Percentiles rank a stretch among this genome's conserved stretches.
Evolutionary conservation across 1,139 yeast genomes (phyloP).

Genomic region (Pneumocystis wakefieldiae): DNA sequence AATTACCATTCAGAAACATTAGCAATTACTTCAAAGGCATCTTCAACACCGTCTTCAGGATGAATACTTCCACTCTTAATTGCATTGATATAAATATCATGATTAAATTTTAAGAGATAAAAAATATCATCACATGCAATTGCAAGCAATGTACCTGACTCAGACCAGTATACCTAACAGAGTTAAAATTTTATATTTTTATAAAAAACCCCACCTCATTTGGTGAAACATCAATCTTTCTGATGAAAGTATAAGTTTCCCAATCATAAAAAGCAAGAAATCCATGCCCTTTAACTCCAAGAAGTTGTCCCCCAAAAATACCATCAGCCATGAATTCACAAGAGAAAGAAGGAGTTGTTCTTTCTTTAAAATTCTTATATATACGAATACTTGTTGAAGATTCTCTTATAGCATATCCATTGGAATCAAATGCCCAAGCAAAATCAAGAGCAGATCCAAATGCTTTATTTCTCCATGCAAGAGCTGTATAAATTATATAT

Average conservation of each 20-base stretch:
- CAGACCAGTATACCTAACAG: slow-evolving; percentile 78
- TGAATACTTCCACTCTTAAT: slow-evolving; percentile 37
- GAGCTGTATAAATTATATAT: slow-evolving; percentile 85
- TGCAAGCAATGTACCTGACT: slow-evolving; percentile 76
- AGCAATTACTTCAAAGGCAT: slow-evolving; percentile 66
- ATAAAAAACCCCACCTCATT: slow-evolving; percentile 18
- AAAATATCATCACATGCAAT: slow-evolving; percentile 62
- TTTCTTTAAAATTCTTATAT: slow-evolving; percentile 73
- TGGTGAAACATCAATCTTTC: slow-evolving; percentile 62
- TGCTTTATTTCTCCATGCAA: slow-evolving; percentile 94
- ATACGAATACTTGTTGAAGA: slow-evolving; percentile 49
- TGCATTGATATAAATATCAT: slow-evolving; percentile 51
- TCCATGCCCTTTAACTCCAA: slow-evolving; percentile 57
- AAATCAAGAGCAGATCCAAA: slow-evolving; percentile 85
- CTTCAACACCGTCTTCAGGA: slow-evolving; percentile 79
- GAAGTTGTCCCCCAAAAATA: slow-evolving; percentile 70
- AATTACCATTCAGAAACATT: slow-evolving; percentile 48
- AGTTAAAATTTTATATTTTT: slow-evolving; percentile 14
- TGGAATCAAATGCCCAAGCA: slow-evolving; percentile 89
- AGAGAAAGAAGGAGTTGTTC: slow-evolving; percentile 40
- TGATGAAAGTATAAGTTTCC: slow-evolving; percentile 71
- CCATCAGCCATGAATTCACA: slow-evolving; percentile 57
- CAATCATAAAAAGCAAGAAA: slow-evolving; percentile 84
- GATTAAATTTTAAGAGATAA: slow-evolving; percentile 64
- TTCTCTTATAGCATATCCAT: slow-evolving; percentile 72